phyloP scores from a whole-genome alignment of 2,329 filamentous ascomycete genomes.

The Pseudogymnoascus sp. region DNA sequence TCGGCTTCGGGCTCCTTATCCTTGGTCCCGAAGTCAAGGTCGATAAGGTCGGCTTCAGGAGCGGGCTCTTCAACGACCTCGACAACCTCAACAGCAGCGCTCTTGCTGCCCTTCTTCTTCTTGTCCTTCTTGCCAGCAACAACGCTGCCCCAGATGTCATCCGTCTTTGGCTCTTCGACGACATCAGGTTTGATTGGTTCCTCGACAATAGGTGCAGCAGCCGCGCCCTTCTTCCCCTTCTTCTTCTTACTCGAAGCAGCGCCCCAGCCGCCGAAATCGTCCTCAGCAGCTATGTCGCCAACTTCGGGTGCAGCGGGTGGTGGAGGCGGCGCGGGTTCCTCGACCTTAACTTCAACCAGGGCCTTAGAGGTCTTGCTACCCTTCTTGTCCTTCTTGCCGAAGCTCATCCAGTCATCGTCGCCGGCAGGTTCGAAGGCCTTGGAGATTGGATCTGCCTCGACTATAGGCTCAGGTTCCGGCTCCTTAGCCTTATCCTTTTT shows the following conservation, averaged over 20 bases:
- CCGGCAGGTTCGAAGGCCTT: constrained; percentile 21
- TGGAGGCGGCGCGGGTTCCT: constrained; percentile 28
- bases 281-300: constrained; percentile 25
- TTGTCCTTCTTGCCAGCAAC: constrained; percentile 32
- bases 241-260: constrained; percentile 21
- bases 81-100: constrained; percentile 40
- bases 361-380: constrained; percentile 33
- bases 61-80: constrained; percentile 40
- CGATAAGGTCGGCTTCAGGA: constrained; percentile 35
- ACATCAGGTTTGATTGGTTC: constrained; percentile 36
- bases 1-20: constrained; percentile 37
- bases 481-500: constrained; percentile 33
- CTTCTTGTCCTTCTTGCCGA: constrained; percentile 35
- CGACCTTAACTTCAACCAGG: constrained; percentile 21
- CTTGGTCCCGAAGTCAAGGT: constrained; percentile 40
- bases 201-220: constrained; percentile 18
- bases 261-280: constrained; percentile 26
- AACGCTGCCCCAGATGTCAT: constrained; percentile 27
- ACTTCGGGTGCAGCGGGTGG: constrained; percentile 30
- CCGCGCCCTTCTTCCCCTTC: constrained; percentile 18
- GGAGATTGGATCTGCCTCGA: constrained; percentile 16
- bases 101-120: constrained; percentile 45
- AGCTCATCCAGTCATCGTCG: constrained; percentile 38
- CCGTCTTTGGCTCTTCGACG: constrained; percentile 41
- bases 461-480: constrained; percentile 15